A percentile compares a stretch with the other conserved stretches of the same genome.
Evolutionary conservation across 2,329 filamentous ascomycete genomes (phyloP).

Genomic region (Pyrenophora tritici-repentis): DNA sequence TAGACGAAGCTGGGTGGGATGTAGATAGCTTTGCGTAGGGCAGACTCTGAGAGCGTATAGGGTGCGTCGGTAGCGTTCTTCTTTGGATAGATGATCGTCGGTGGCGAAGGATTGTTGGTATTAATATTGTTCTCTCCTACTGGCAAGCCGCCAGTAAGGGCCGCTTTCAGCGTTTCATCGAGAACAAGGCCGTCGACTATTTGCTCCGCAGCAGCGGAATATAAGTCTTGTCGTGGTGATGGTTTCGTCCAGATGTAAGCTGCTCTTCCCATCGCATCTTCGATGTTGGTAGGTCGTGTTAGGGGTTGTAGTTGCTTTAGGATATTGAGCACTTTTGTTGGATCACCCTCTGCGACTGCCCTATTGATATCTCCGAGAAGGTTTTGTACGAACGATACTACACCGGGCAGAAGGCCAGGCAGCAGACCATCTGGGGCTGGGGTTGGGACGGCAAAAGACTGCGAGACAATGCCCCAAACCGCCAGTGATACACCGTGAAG

Average conservation of each 20-base stretch:
- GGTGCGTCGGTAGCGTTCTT: slow-evolving; percentile 51
- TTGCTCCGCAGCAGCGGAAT: slow-evolving; percentile 26
- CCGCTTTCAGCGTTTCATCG: slow-evolving; percentile 21
- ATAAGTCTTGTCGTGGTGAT: slow-evolving; percentile 22
- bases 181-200: slow-evolving; percentile 25
- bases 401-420: slow-evolving; percentile 9
- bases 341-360: slow-evolving; percentile 21
- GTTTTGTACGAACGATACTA: slow-evolving; percentile 9
- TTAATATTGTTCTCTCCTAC: slow-evolving; percentile 28
- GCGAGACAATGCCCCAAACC: slow-evolving; percentile 16
- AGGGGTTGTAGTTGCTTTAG: slow-evolving; percentile 21
- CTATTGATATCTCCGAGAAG: slow-evolving; percentile 18
- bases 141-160: slow-evolving; percentile 18
- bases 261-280: slow-evolving; percentile 13
- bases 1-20: slow-evolving; percentile 55
- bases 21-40: slow-evolving; percentile 58
- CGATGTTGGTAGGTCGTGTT: slow-evolving; percentile 22
- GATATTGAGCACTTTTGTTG: slow-evolving; percentile 15
- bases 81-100: slow-evolving; percentile 46
- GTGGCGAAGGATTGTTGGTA: slow-evolving; percentile 28
- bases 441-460: slow-evolving; percentile 12
- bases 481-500: slow-evolving; percentile 10
- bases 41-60: slow-evolving; percentile 54
- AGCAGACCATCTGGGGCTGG: neutral
- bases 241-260: slow-evolving; percentile 24